Evolutionary conservation across 768 basidiomycete genomes (phyloP), one percentile per base, ranked within the genome.

Genomic region (Pleurotus salmoneostramineus): DNA sequence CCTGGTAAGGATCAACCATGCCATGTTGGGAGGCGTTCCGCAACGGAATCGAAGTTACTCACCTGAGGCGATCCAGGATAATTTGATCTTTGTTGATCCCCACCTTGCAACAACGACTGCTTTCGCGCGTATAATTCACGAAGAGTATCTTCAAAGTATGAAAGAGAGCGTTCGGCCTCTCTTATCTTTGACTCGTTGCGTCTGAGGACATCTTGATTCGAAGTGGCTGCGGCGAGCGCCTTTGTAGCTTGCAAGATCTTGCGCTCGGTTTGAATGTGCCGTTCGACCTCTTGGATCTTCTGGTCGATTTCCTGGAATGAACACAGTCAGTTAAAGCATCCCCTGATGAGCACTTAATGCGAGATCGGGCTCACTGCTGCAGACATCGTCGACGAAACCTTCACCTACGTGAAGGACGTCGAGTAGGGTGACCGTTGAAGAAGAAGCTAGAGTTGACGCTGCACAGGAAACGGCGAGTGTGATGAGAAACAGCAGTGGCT

Each of bases 241-340:
- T 88, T 83, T 32, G 87, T 85, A 14, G 88, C 93, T 72, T 95
- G 91, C 63, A 96, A 80, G 69, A 95, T 87, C 82, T 93, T 95
- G 73, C 89, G 89, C 76, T 96, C 93, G 36, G 89, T 94, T 76
- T 89, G 84, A 71, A 96, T 95, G 71, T 90, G 89, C 73, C 84
- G 88, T 76, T 88, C 84, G 66, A 95, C 86, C 72, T 93, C 91
- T 71, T 88, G 86, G 70, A 95, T 93, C 84, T 95, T 95, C 83
- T 87, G 87, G 84, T 94, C 92, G 74, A 93, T 78, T 74, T 91
- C 88, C 65, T 78, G 71, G 35, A 45, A 15, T 11, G 14, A 50
- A 52, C 31, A 46, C 34, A 32, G 59, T 54, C 15, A 32, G 37
- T 46, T 34, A 21, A 49, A 7, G 10, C 44, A 11, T n/a, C 14